Conservation (phyloP, 2,329 filamentous ascomycete species). For the Fusarium sublunatum region DNA sequence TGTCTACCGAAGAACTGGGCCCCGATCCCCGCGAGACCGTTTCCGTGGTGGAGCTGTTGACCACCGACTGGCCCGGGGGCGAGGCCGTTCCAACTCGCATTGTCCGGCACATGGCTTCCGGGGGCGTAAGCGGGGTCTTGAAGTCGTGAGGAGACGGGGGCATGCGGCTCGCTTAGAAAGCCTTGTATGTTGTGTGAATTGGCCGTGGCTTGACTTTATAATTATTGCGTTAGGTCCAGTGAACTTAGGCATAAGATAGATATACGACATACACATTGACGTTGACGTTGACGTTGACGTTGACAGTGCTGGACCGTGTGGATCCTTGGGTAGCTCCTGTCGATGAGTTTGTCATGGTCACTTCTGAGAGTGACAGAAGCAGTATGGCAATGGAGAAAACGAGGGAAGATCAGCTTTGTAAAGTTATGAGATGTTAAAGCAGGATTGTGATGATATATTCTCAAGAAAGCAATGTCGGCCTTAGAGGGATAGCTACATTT, state of each 20-base stretch:
- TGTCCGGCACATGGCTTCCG: slow-evolving; percentile 3
- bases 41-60: neutral
- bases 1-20: slow-evolving; percentile 6
- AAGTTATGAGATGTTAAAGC: neutral
- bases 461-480: neutral
- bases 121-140: slow-evolving; percentile 2
- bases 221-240: neutral
- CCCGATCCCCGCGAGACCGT: neutral
- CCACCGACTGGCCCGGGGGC: neutral
- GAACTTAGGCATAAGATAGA: neutral
- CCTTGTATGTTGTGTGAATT: neutral
- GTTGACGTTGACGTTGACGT: neutral
- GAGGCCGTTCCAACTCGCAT: neutral
- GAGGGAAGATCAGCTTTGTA: neutral
- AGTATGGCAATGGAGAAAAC: no score
- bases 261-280: slow-evolving; percentile 4
- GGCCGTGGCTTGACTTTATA: neutral
- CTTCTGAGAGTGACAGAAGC: neutral
- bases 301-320: neutral
- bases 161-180: slow-evolving; percentile 2
- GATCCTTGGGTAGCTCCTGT: slow-evolving; percentile 7
- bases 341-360: slow-evolving; percentile 1
- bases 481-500: neutral
- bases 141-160: slow-evolving; percentile 5
- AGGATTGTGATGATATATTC: neutral